Evolutionary conservation across 768 basidiomycete genomes (phyloP).

Genomic region (Daedalea quercina): DNA sequence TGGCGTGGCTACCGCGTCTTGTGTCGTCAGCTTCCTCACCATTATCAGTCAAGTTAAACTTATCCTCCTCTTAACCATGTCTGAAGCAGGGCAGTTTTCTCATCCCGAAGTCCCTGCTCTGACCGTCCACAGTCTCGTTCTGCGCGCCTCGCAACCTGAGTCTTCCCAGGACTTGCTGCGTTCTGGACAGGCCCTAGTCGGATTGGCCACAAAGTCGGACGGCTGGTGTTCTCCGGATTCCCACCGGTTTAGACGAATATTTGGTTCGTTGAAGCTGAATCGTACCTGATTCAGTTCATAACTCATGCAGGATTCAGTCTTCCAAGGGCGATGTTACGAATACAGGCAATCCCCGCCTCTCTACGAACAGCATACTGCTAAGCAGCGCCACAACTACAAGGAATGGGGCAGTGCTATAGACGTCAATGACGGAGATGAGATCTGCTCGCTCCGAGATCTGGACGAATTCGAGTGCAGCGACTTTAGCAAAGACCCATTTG

Average conservation of each 20-base stretch:
- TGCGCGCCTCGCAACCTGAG: not conserved
- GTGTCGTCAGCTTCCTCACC: too few species aligned
- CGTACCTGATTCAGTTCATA: not conserved
- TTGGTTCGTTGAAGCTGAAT: not conserved
- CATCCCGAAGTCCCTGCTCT: too few species aligned
- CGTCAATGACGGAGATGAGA: not conserved
- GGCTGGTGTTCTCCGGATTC: not conserved
- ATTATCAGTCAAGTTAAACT: too few species aligned
- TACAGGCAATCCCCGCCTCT: not conserved
- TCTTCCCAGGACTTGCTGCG: not conserved
- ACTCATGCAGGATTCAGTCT: not conserved
- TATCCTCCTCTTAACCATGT: too few species aligned
- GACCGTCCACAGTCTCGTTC: too few species aligned
- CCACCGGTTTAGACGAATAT: not conserved
- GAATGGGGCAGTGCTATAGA: slow-evolving; percentile 2
- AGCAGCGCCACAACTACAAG: not conserved
- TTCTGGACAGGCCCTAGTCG: not conserved
- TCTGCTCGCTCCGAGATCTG: slow-evolving; percentile 3
- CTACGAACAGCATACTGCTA: not conserved
- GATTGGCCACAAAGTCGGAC: not conserved
- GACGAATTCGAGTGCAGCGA: slow-evolving; percentile 9
- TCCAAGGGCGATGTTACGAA: not conserved
- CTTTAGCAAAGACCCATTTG: not conserved
- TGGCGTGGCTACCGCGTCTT: too few species aligned
- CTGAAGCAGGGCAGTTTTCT: too few species aligned